A percentile compares a stretch with the other conserved stretches of the same genome.
These are phyloP conservation scores for Suhomyces vadensis DNA, from an alignment of 805 yeast genomes.

Conservation along the genomic window DNA sequence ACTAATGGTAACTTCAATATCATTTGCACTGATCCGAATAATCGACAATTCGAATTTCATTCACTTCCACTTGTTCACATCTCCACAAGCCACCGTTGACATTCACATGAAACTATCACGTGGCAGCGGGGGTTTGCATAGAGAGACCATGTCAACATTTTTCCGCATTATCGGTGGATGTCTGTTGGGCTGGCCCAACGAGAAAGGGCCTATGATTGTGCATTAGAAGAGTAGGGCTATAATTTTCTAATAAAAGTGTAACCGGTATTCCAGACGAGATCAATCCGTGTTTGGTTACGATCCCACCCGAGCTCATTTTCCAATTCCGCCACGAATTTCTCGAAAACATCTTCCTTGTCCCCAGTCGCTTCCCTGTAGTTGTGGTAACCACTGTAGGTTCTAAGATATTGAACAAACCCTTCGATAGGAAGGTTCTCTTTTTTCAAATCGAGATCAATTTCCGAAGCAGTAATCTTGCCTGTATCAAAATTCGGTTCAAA, in stretches of 20 bases:
- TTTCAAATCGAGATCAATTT: constrained; percentile 25
- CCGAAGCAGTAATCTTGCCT: constrained; percentile 16
- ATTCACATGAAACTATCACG: neutral
- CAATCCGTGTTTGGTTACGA: constrained; percentile 38
- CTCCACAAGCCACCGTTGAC: constrained; percentile 2
- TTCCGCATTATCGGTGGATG: neutral
- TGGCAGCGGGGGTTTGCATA: neutral
- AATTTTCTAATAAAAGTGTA: constrained; percentile 47
- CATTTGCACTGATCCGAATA: constrained; percentile 5
- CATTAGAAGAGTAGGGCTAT: too few species aligned
- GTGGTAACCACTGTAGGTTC: constrained; percentile 74
- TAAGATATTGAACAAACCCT: constrained; percentile 52
- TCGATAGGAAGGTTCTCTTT: constrained; percentile 43
- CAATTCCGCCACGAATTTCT: constrained; percentile 34
- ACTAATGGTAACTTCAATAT: constrained; percentile 9
- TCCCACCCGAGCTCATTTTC: constrained; percentile 49
- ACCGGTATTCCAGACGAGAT: constrained; percentile 52
- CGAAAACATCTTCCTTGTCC: constrained; percentile 32
- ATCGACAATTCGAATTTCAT: neutral
- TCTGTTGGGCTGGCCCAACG: constrained; percentile 4
- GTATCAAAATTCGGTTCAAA: constrained; percentile 22
- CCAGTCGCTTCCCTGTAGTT: constrained; percentile 47
- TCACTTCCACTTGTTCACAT: neutral
- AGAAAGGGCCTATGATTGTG: too few species aligned
- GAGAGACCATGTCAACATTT: constrained; percentile 3